Percentiles rank a stretch among this genome's conserved stretches.
phyloP scores from a whole-genome alignment of 2,329 filamentous ascomycete genomes.

The Decorospora gaudefroyi region DNA sequence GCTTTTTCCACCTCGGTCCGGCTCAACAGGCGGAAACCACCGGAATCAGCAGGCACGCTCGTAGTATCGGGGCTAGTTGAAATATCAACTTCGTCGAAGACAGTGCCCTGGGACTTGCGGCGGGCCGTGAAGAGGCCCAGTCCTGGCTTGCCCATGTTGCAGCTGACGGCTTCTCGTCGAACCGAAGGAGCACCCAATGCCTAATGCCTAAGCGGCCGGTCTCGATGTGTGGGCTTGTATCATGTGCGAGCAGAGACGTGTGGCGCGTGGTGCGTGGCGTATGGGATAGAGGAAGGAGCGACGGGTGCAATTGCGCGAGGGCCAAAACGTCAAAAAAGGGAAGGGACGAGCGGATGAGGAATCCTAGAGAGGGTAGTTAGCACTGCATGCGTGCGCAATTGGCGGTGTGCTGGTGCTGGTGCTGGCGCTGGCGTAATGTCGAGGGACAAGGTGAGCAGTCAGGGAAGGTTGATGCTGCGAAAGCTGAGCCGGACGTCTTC shows the following conservation, averaged over 20 bases:
- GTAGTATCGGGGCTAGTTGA: slow-evolving; percentile 31
- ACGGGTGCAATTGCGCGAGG: slow-evolving; percentile 1
- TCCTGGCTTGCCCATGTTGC: slow-evolving; percentile 40
- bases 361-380: slow-evolving; percentile 6
- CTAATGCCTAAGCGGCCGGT: slow-evolving; percentile 29
- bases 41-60: slow-evolving; percentile 26
- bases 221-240: slow-evolving; percentile 15
- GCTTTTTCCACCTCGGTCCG: slow-evolving; percentile 38
- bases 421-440: slow-evolving; percentile 5
- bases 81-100: slow-evolving; percentile 35
- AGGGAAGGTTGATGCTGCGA: slow-evolving; percentile 6
- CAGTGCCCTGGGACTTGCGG: slow-evolving; percentile 47
- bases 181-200: slow-evolving; percentile 20
- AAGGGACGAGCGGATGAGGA: slow-evolving; percentile 11
- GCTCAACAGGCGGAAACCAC: slow-evolving; percentile 44
- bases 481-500: slow-evolving; percentile 9
- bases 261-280: slow-evolving; percentile 6
- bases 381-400: slow-evolving; percentile 7
- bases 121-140: slow-evolving; percentile 42
- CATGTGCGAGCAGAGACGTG: slow-evolving; percentile 28
- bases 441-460: slow-evolving; percentile 8
- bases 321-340: slow-evolving; percentile 7
- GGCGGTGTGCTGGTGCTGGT: slow-evolving; percentile 4
- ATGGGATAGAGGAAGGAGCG: slow-evolving; percentile 10
- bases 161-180: not conserved